Base-by-base conservation (phyloP, 2,329 filamentous ascomycete genomes). In the Zymoseptoria passerinii region DNA sequence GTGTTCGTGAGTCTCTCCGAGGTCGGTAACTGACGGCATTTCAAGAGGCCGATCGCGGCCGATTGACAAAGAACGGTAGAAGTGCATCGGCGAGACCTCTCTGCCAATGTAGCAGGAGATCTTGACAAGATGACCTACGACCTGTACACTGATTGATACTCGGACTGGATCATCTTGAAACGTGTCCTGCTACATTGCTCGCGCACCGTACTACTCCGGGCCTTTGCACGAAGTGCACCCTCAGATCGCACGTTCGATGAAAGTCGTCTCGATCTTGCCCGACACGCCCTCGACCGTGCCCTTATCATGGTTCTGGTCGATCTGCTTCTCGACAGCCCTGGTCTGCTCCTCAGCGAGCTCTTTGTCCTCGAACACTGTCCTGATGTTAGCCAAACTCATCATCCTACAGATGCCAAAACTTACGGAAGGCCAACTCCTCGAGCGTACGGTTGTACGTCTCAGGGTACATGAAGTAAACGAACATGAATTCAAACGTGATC, bases 391-490 rank as follows among this genome's bases (percentile, higher is more conserved):
- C 13, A 8, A 28, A n/a, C 44, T n/a, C 16, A 3, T 44, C n/a
- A 6, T 16, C 4, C 9, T 2, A 1, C 13, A 19, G 28, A 2
- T 49, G 27, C 27, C 9, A 8, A 40, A 58, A 69, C 72, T 71
- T 67, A 75, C 73, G 67, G 69, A 79, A 78, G 9, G 77, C 73
- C 59, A 79, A 63, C 57, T 79, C 77, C 64, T 78, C 76, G 23
- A 79, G 67, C 0, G 76, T 78, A 8, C 72, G 63, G 28, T 71
- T 66, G 53, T 68, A 60, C 27, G 76, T 75, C 62, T 79, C 77
- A 0, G 77, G 77, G 65, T 76, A 79, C 59, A 78, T 69, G 58
- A 76, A 75, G 59, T 70, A 79, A 51, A 79, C 73, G 54, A 75
- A 74, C 8, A 70, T 49, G 28, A 78, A 65, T 52, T 78, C 76